phyloP scores from a whole-genome alignment of 129 eudicot species.

The Artemisia argyi region DNA sequence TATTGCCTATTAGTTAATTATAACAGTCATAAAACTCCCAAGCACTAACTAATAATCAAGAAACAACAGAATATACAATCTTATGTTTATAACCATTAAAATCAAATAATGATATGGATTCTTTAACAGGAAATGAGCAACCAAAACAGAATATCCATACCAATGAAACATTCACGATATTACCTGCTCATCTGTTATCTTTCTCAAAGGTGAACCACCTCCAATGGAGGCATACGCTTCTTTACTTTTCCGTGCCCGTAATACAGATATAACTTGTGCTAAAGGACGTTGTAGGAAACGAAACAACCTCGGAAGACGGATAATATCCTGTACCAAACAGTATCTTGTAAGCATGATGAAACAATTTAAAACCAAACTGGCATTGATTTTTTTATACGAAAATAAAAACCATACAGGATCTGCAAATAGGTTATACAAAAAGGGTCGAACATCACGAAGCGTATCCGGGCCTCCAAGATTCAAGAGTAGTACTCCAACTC shows the following conservation, averaged over 20 bases:
- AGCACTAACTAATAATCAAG: too few relatives aligned
- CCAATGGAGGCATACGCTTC: conserved; percentile 94
- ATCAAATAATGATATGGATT: background rate
- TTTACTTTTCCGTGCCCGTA: conserved; percentile 72
- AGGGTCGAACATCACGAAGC: conserved; percentile 82
- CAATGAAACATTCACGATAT: background rate
- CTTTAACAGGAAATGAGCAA: background rate
- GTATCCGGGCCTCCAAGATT: conserved; percentile 93
- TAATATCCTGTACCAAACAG: conserved; percentile 53
- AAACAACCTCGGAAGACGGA: conserved; percentile 78
- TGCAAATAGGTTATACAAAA: conserved; percentile 76
- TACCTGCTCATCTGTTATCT: conserved; percentile 88
- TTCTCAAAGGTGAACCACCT: conserved; percentile 86
- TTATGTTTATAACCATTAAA: background rate
- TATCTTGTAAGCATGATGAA: too few relatives aligned
- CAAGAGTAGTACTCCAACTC: conserved; percentile 70
- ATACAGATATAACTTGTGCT: conserved; percentile 64
- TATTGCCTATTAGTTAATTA: too few relatives aligned
- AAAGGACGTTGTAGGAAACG: conserved; percentile 72
- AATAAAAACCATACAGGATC: conserved; percentile 61
- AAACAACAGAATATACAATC: too few relatives aligned
- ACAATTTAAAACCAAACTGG: background rate
- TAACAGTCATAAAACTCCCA: too few relatives aligned
- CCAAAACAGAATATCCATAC: background rate
- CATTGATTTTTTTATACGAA: background rate